phyloP scores from a whole-genome alignment of 805 yeast species.

The Lipomyces spencermartinsiae region DNA sequence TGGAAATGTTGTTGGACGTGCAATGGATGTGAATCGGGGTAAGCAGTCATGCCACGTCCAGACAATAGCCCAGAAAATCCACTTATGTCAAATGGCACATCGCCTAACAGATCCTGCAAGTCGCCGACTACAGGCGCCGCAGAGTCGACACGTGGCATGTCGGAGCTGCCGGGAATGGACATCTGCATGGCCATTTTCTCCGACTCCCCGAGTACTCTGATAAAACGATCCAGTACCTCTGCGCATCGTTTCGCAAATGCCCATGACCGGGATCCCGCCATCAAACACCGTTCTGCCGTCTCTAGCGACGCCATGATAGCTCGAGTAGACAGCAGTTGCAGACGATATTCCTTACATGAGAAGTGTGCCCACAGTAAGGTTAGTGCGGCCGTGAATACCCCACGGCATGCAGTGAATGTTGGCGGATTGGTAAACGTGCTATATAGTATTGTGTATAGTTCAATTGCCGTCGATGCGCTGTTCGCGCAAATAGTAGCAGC shows the following conservation, averaged over 20 bases:
- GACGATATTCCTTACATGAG: slow-evolving; percentile 8
- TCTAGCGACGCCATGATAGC: slow-evolving; percentile 13
- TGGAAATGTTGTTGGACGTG: background rate
- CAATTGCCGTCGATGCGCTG: slow-evolving; percentile 27
- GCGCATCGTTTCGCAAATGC: slow-evolving; percentile 27
- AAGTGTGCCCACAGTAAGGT: slow-evolving; percentile 33
- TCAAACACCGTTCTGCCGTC: slow-evolving; percentile 15
- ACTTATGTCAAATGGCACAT: slow-evolving; percentile 2
- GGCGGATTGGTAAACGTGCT: slow-evolving; percentile 13
- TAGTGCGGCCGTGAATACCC: slow-evolving; percentile 29
- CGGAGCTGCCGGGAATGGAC: background rate
- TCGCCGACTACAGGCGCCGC: background rate
- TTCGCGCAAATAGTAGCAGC: slow-evolving; percentile 25
- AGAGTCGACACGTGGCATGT: background rate
- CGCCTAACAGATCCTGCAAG: background rate
- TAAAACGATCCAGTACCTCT: slow-evolving; percentile 18
- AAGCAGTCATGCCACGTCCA: slow-evolving; percentile 1
- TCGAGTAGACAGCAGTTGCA: slow-evolving; percentile 9
- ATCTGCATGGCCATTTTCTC: background rate
- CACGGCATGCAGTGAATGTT: slow-evolving; percentile 19
- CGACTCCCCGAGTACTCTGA: slow-evolving; percentile 9
- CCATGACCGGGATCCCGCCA: slow-evolving; percentile 23
- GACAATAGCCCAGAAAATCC: background rate
- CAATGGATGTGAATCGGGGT: background rate
- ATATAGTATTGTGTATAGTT: slow-evolving; percentile 17